Evolutionary conservation across 164 flowering plant species (phyloP), one percentile per base, ranked within the genome.

Genomic region (Berberis thunbergii): DNA sequence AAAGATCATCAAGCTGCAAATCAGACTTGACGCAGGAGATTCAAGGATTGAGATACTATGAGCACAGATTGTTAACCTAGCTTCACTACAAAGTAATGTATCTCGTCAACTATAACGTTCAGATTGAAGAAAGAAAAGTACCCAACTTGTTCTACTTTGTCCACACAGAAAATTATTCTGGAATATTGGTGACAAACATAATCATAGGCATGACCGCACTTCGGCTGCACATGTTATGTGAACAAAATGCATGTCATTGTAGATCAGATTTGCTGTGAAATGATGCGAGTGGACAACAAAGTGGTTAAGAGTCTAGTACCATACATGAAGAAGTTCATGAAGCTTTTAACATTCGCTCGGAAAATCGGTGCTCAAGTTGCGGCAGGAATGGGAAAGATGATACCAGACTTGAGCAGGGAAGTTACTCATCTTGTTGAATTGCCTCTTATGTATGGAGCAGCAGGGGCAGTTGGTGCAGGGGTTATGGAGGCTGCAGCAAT

Each of bases 171-270:
- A 87, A 87, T 72, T 85, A 83, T 77, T 74, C 93, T 4, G 86
- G 95, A 69, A 79, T 76, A 62, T 62, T 94, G 57, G 80, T 94
- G 48, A 91, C 96, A 55, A 83, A 68, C 72, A 66, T 91, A 49
- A 68, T 94, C 52, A 71, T 96, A 4, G 93, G 97, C 62, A 91
- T 91, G 94, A 79, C 71, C 7, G 89, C 97, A 3, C 88, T 91
- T 52, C 68, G 94, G 61, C 75, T 94, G 59, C 99, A 94, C 76
- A 85, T 91, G 91, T 67, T 91, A 59, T 89, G 96, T 45, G 94
- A 94, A 68, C 86, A 94, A 94, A 66, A 91, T 91, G 88, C 99
- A 94, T 59, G 97, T 87, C 1, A 88, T 94, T 43, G 91, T 85
- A 67, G 99, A 85, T 70, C 97, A 91, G 65, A 56, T n/a, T n/a